Conservation (phyloP, 306 rosid genomes). For the Vicia sativa region DNA sequence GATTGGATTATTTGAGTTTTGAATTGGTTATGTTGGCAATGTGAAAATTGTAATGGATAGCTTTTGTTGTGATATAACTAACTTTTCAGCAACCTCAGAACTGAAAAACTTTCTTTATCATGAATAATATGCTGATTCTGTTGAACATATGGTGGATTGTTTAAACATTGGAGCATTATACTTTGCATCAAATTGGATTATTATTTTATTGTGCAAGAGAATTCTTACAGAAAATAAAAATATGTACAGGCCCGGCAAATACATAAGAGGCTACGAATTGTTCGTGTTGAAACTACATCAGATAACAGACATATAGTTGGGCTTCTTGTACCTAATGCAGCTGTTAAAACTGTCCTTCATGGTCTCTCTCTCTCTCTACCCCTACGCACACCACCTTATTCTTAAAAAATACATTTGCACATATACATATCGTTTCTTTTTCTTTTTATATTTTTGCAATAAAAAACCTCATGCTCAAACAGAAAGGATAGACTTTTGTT, state of each 20-base stretch:
- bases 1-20: constrained; percentile 13
- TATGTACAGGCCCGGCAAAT: constrained; percentile 57
- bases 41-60: constrained; percentile 11
- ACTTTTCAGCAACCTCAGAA: neutral
- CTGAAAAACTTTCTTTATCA: neutral
- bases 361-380: constrained; percentile 48
- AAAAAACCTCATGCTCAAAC: neutral
- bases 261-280: constrained; percentile 80
- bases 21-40: neutral
- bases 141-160: neutral
- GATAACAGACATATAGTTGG: constrained; percentile 76
- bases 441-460: neutral
- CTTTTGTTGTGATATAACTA: constrained; percentile 8
- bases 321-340: constrained; percentile 80
- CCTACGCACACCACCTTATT: neutral
- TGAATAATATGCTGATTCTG: constrained; percentile 1
- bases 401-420: neutral
- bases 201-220: constrained; percentile 5
- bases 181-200: neutral
- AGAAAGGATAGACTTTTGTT: neutral
- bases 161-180: neutral
- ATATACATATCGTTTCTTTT: neutral
- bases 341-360: constrained; percentile 76
- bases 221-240: constrained; percentile 29
- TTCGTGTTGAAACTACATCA: constrained; percentile 75